Evolutionary conservation across 441 rosid species (phyloP).

Genomic region (Eutrema salsugineum): DNA sequence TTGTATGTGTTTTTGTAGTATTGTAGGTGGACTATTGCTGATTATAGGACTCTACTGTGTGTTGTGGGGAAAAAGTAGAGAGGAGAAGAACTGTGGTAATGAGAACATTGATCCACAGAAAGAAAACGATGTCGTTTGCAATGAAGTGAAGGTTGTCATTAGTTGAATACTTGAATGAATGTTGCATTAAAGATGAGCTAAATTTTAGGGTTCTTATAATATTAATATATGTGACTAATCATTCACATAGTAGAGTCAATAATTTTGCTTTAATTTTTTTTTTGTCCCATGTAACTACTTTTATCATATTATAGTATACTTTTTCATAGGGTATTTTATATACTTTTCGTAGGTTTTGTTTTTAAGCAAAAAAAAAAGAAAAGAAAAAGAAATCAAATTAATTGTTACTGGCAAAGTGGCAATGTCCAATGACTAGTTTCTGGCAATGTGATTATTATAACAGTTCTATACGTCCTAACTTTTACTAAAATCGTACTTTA

Average conservation of each 20-base stretch:
- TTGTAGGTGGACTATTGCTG: conserved; percentile 65
- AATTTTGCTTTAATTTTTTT: conserved; percentile 2
- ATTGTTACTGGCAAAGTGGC: too few species aligned
- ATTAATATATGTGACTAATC: neutral
- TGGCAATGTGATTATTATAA: neutral
- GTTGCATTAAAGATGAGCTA: conserved; percentile 4
- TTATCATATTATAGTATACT: neutral
- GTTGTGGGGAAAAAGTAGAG: conserved; percentile 80
- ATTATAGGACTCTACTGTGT: conserved; percentile 80
- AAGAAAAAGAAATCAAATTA: neutral
- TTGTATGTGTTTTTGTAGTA: conserved; percentile 32
- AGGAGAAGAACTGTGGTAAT: conserved; percentile 28
- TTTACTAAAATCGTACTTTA: neutral
- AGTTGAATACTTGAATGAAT: neutral
- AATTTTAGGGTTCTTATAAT: neutral
- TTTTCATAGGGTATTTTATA: neutral
- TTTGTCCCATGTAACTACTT: neutral
- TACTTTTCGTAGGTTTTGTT: neutral
- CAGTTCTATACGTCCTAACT: neutral
- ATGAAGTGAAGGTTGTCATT: conserved; percentile 42
- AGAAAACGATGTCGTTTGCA: conserved; percentile 34
- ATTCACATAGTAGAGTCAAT: conserved; percentile 8
- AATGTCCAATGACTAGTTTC: conserved; percentile 6
- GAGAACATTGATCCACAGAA: conserved; percentile 23
- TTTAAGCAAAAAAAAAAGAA: neutral